Percentiles rank a stretch among this genome's conserved stretches.
Evolutionary conservation across 129 eudicot species (phyloP).

Genomic region (Logfia minima): DNA sequence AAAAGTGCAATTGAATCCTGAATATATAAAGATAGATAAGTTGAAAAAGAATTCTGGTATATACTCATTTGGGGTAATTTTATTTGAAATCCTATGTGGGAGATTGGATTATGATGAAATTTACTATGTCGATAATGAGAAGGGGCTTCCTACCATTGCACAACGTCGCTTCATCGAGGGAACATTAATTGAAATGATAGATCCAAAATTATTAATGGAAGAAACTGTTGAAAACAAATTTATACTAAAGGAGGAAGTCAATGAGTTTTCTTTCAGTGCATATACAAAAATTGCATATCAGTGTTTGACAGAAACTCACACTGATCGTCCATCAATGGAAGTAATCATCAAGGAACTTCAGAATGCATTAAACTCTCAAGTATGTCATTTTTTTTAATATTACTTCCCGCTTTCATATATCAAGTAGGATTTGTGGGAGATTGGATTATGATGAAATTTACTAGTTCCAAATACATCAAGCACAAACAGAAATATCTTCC

Average conservation of each 20-base stretch:
- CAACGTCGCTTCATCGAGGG: not conserved
- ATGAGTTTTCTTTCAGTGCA: not conserved
- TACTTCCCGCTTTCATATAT: too few relatives aligned
- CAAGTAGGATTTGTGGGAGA: too few relatives aligned
- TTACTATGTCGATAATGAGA: not conserved
- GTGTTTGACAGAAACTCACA: slow-evolving; percentile 1
- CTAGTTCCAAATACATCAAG: too few relatives aligned
- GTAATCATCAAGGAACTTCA: not conserved
- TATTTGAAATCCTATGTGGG: not conserved
- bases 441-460: too few relatives aligned
- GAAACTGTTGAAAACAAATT: not conserved
- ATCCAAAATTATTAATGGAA: not conserved
- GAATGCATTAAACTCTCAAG: not conserved
- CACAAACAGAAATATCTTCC: too few relatives aligned
- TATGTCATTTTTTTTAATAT: not conserved
- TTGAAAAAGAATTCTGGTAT: not conserved
- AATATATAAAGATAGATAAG: not conserved
- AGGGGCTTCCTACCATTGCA: slow-evolving; percentile 1
- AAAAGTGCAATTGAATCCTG: not conserved
- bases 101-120: not conserved
- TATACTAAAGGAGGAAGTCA: not conserved
- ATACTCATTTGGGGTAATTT: not conserved
- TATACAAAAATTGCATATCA: not conserved
- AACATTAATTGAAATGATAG: not conserved
- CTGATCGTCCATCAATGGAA: not conserved